Percentiles rank a stretch among this genome's conserved stretches.
These are phyloP conservation scores for Aspergillus arachidicola DNA, from an alignment of 2,329 filamentous ascomycete genomes.

Conservation along the genomic window DNA sequence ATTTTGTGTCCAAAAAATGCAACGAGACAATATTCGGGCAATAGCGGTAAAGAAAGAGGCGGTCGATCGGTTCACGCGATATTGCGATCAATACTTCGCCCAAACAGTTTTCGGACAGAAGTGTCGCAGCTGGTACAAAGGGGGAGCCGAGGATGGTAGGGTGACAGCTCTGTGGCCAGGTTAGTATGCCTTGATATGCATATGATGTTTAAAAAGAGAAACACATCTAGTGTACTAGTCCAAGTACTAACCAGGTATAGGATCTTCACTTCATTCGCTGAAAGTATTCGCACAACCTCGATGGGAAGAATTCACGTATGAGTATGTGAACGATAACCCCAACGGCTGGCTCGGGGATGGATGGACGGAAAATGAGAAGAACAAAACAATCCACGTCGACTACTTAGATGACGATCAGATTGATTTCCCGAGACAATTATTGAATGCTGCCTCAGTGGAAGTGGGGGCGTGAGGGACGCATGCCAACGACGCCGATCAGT, in stretches of 20 bases:
- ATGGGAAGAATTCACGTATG: slow-evolving; percentile 44
- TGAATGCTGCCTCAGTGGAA: background rate
- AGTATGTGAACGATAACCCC: slow-evolving; percentile 37
- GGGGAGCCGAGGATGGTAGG: slow-evolving; percentile 33
- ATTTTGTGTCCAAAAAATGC: slow-evolving; percentile 37
- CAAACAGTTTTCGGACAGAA: slow-evolving; percentile 38
- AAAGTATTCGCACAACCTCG: slow-evolving; percentile 37
- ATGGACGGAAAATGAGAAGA: slow-evolving; percentile 37
- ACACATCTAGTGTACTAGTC: background rate
- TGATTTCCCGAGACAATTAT: slow-evolving; percentile 30
- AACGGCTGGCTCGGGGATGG: slow-evolving; percentile 39
- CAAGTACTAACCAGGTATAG: slow-evolving; percentile 16
- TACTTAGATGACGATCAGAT: slow-evolving; percentile 41
- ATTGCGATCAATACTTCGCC: slow-evolving; percentile 40
- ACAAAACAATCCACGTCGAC: slow-evolving; percentile 33
- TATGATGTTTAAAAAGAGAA: background rate
- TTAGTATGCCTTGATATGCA: slow-evolving; percentile 11
- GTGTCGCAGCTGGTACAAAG: slow-evolving; percentile 45
- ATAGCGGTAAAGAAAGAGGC: slow-evolving; percentile 30
- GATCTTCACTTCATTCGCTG: slow-evolving; percentile 41
- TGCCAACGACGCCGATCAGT: background rate
- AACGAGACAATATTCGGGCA: slow-evolving; percentile 36
- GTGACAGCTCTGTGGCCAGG: slow-evolving; percentile 41
- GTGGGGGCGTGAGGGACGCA: background rate
- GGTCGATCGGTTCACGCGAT: slow-evolving; percentile 30